Conservation (phyloP, 1,284 basidiomycete genomes). For the Cryptococcus sp. region DNA sequence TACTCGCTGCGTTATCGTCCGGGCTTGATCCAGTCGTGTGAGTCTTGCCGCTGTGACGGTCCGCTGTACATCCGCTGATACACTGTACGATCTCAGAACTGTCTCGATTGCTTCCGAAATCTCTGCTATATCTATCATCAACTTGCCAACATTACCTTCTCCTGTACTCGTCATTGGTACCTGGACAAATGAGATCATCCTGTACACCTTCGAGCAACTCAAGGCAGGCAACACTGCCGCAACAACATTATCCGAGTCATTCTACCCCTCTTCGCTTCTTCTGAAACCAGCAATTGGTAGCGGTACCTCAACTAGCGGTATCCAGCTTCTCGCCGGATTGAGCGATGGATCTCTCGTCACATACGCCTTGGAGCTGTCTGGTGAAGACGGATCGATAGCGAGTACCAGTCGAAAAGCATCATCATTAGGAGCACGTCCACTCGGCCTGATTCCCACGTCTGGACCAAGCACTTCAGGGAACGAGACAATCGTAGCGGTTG, state of each 20-base stretch:
- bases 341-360: constrained; percentile 76
- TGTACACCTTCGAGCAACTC: constrained; percentile 62
- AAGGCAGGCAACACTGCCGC: constrained; percentile 29
- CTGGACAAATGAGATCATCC: constrained; percentile 71
- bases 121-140: constrained; percentile 31
- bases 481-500: constrained; percentile 37
- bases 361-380: constrained; percentile 54
- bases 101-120: constrained; percentile 35
- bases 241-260: constrained; percentile 18
- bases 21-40: constrained; percentile 36
- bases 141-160: constrained; percentile 10
- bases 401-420: constrained; percentile 55
- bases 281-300: constrained; percentile 34
- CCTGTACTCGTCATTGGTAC: constrained; percentile 64
- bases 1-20: constrained; percentile 54
- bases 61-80: neutral
- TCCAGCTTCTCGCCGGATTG: constrained; percentile 74
- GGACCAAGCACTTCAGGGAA: constrained; percentile 20
- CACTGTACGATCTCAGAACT: neutral
- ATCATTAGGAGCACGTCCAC: constrained; percentile 40
- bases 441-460: constrained; percentile 19
- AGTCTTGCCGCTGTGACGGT: neutral
- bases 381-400: constrained; percentile 14
- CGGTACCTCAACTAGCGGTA: constrained; percentile 48
- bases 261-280: constrained; percentile 30